phyloP scores from a whole-genome alignment of 352 stramenopile species.

The Phytophthora vignae region DNA sequence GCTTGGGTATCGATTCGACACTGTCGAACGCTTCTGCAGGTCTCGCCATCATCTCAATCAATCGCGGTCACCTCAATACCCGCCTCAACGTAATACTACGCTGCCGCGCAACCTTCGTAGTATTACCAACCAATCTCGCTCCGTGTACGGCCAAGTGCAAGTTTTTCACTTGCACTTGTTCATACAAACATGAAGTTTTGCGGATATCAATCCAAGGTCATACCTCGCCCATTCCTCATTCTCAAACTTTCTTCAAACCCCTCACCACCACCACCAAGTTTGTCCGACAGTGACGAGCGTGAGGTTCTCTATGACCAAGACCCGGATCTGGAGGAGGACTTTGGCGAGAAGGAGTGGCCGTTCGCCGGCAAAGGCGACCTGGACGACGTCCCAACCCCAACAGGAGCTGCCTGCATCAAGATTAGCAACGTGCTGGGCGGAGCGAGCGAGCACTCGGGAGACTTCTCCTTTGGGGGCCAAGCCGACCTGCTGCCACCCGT shows the following conservation, averaged over 20 bases:
- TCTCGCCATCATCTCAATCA: too few relatives aligned
- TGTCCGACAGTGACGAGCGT: neutral
- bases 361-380: conserved; percentile 3
- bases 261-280: neutral
- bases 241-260: neutral
- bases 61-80: too few relatives aligned
- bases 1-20: too few relatives aligned
- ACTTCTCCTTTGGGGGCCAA: conserved; percentile 23
- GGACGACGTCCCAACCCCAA: neutral
- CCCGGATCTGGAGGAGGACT: conserved; percentile 7
- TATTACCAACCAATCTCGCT: neutral
- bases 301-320: neutral
- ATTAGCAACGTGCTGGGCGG: conserved; percentile 25
- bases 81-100: too few relatives aligned
- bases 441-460: neutral
- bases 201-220: neutral
- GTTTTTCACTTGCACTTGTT: neutral
- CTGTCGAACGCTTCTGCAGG: too few relatives aligned
- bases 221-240: neutral
- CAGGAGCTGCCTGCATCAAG: neutral
- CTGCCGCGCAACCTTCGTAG: too few relatives aligned
- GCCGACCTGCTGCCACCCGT: conserved; percentile 10
- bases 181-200: neutral
- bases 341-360: neutral
- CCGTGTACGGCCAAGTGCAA: neutral